phyloP scores from a whole-genome alignment of 208 protist genomes.

The Wallacemonas sp. region DNA sequence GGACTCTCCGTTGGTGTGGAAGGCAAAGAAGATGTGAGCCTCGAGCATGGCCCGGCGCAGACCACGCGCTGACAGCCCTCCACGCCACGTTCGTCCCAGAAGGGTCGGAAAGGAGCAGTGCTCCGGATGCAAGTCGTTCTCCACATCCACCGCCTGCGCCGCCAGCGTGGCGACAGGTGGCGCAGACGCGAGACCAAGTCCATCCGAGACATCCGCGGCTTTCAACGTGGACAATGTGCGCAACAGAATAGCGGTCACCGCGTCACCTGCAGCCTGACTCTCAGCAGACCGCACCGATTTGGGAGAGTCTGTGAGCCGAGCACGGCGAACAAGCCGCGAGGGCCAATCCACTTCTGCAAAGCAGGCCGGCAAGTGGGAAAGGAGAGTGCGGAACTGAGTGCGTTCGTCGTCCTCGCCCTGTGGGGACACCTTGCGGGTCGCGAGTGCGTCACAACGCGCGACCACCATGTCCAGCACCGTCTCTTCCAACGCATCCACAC shows the following conservation, averaged over 20 bases:
- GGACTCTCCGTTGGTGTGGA: neutral
- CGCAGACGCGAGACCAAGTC: conserved; percentile 11
- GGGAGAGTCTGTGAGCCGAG: neutral
- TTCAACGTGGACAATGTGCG: conserved; percentile 1
- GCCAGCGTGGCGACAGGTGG: neutral
- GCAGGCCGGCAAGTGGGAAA: neutral
- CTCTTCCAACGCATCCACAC: conserved; percentile 33
- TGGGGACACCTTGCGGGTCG: too few relatives aligned
- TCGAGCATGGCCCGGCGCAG: conserved; percentile 60
- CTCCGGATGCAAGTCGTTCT: conserved; percentile 17
- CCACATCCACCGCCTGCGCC: conserved; percentile 1
- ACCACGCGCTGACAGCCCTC: conserved; percentile 38
- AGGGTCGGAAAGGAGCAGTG: conserved; percentile 34
- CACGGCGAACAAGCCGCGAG: neutral
- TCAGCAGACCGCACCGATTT: neutral
- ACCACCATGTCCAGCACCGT: conserved; percentile 44
- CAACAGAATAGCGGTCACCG: conserved; percentile 20
- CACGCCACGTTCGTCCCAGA: conserved; percentile 42
- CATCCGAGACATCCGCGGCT: conserved; percentile 6
- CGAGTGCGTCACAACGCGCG: neutral
- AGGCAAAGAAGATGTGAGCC: conserved; percentile 46
- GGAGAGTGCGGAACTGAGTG: neutral
- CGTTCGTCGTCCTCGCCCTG: too few relatives aligned
- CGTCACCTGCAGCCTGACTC: too few relatives aligned
- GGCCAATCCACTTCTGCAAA: conserved; percentile 18